A percentile compares a stretch with the other conserved stretches of the same genome.
Evolutionary conservation across 306 rosid genomes (phyloP).

Genomic region (Vigna unguiculata): DNA sequence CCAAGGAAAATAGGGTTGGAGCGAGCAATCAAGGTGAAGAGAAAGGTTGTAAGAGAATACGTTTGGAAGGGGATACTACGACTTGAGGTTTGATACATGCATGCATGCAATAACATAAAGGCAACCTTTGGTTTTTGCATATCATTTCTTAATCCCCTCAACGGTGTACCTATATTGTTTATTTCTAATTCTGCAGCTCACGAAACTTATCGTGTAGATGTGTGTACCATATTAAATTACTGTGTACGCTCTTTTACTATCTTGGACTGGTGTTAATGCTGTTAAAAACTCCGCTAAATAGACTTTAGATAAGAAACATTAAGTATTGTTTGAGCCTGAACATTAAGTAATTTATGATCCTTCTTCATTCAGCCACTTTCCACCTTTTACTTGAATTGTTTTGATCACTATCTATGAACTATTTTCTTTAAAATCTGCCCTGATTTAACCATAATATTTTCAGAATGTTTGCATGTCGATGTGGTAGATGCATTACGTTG

Average conservation of each 20-base stretch:
- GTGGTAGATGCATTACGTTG: background rate
- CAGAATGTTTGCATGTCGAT: background rate
- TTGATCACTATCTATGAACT: slow-evolving; percentile 1
- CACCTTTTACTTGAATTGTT: slow-evolving; percentile 15
- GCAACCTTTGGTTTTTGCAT: slow-evolving; percentile 59
- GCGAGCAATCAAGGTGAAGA: slow-evolving; percentile 73
- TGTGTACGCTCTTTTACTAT: slow-evolving; percentile 50
- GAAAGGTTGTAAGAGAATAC: slow-evolving; percentile 72
- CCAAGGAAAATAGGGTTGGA: slow-evolving; percentile 66
- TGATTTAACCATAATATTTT: background rate
- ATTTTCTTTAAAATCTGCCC: background rate
- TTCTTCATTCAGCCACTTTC: slow-evolving; percentile 48
- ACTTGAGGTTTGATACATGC: slow-evolving; percentile 58
- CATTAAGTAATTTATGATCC: slow-evolving; percentile 47
- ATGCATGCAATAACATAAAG: slow-evolving; percentile 58
- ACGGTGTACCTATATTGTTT: slow-evolving; percentile 30
- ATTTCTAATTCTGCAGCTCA: slow-evolving; percentile 56
- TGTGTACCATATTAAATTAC: slow-evolving; percentile 68
- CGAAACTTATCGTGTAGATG: slow-evolving; percentile 69
- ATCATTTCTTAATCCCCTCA: slow-evolving; percentile 41
- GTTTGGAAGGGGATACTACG: slow-evolving; percentile 71
- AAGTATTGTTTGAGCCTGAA: slow-evolving; percentile 50
- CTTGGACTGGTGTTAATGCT: slow-evolving; percentile 54
- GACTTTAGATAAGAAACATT: slow-evolving; percentile 46
- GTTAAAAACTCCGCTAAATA: slow-evolving; percentile 47